Percentiles rank a stretch among this genome's conserved stretches.
Conservation (phyloP, 2,329 filamentous ascomycete genomes). For the Purpureocillium lavendulum region DNA sequence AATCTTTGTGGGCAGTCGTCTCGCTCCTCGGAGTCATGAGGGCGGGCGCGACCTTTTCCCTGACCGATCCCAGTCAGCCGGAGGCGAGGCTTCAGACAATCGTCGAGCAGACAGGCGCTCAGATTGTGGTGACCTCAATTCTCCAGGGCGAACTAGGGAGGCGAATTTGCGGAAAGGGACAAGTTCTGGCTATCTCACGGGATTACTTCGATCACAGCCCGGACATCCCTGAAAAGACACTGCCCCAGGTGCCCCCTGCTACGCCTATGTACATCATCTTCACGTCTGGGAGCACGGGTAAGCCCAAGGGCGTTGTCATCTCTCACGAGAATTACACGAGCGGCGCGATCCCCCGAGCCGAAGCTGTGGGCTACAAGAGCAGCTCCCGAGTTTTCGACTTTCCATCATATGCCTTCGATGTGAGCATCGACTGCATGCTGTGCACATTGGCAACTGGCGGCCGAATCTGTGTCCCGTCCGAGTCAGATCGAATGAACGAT, state of each 20-base stretch:
- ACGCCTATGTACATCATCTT: constrained; percentile 50
- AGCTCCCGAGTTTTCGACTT: constrained; percentile 38
- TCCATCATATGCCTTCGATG: constrained; percentile 46
- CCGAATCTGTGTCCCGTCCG: constrained; percentile 45
- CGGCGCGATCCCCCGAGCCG: constrained; percentile 32
- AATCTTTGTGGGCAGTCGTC: constrained; percentile 36
- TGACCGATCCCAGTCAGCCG: constrained; percentile 38
- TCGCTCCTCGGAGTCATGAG: constrained; percentile 39
- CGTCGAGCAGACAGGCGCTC: constrained; percentile 31
- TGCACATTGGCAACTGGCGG: constrained; percentile 42
- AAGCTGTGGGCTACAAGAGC: constrained; percentile 31
- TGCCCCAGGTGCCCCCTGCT: constrained; percentile 31
- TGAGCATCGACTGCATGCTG: constrained; percentile 45
- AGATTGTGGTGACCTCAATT: constrained; percentile 30
- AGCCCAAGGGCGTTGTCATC: constrained; percentile 53
- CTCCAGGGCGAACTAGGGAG: constrained; percentile 27
- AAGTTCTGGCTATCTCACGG: constrained; percentile 23
- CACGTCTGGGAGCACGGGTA: constrained; percentile 56
- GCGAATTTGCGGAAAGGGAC: constrained; percentile 25
- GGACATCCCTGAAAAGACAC: constrained; percentile 8
- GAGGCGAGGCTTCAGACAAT: constrained; percentile 35
- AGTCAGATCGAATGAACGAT: constrained; percentile 43
- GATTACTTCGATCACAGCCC: constrained; percentile 15
- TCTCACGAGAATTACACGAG: constrained; percentile 38
- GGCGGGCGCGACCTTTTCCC: constrained; percentile 36